A percentile compares a stretch with the other conserved stretches of the same genome.
Conservation (phyloP, 306 rosid species). For the Dalbergia cultrata region DNA sequence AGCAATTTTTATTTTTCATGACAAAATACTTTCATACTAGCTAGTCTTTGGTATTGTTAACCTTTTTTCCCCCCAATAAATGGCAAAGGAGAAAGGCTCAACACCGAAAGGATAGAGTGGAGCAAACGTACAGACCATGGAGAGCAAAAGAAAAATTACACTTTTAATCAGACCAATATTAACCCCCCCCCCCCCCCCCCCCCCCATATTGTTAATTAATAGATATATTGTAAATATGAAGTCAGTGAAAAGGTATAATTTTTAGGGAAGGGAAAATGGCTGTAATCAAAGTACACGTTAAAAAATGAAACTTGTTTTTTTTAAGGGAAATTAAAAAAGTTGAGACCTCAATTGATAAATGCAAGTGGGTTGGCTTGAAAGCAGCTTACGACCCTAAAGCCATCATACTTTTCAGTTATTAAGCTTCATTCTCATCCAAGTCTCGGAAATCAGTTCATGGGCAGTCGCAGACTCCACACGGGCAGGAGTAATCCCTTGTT, state of each 20-base stretch:
- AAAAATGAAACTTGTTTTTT: too few species aligned
- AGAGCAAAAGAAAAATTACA: too few species aligned
- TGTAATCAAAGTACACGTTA: background rate
- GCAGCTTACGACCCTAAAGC: conserved; percentile 15
- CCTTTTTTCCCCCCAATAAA: too few species aligned
- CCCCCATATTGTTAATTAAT: too few species aligned
- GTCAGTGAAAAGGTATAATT: background rate
- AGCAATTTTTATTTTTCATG: background rate
- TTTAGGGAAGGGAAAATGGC: background rate
- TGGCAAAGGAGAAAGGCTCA: too few species aligned
- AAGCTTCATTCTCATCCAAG: conserved; percentile 11
- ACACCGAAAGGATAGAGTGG: too few species aligned
- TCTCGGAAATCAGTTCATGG: background rate
- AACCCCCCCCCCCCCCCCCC: too few species aligned
- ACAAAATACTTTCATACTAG: too few species aligned
- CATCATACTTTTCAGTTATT: background rate
- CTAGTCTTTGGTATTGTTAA: too few species aligned
- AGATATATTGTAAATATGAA: background rate
- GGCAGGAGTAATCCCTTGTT: background rate
- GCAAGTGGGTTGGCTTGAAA: conserved; percentile 7
- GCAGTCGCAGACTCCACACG: background rate
- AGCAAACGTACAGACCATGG: too few species aligned
- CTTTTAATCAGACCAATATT: too few species aligned
- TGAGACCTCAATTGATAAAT: background rate
- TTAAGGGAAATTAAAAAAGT: background rate